Conservation (phyloP, 768 basidiomycete species). For the Chiua virens region DNA sequence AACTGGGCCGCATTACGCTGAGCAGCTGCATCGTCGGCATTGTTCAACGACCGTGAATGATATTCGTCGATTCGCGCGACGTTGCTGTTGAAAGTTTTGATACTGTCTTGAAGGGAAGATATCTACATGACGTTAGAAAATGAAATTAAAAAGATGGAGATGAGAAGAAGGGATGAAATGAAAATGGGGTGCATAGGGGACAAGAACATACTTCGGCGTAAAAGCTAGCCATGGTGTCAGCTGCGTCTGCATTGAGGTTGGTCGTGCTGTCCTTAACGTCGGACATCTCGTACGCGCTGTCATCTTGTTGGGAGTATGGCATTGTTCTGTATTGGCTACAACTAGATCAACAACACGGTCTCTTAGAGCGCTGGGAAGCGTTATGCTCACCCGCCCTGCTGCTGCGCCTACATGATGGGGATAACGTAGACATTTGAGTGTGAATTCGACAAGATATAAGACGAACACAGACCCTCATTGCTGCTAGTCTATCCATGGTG, state of each 20-base stretch:
- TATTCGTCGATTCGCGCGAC: constrained; percentile 66
- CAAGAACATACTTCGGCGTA: constrained; percentile 64
- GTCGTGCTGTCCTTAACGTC: constrained; percentile 61
- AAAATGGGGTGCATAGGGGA: neutral
- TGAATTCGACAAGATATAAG: neutral
- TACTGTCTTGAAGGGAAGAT: constrained; percentile 67
- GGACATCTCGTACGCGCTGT: constrained; percentile 64
- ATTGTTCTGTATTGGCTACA: constrained; percentile 44
- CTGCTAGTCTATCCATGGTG: constrained; percentile 82
- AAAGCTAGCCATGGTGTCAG: constrained; percentile 65
- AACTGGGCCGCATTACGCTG: constrained; percentile 62
- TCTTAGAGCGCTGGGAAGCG: neutral
- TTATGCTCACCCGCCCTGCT: constrained; percentile 53
- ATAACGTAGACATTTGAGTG: constrained; percentile 5
- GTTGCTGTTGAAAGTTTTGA: constrained; percentile 68
- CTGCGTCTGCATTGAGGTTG: constrained; percentile 41
- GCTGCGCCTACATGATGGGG: constrained; percentile 59
- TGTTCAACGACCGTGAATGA: constrained; percentile 74
- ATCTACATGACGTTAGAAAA: constrained; percentile 46
- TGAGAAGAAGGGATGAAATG: neutral
- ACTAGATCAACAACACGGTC: constrained; percentile 5
- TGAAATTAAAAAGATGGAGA: neutral
- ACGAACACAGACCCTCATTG: constrained; percentile 62
- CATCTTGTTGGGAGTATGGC: constrained; percentile 69
- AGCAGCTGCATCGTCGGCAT: constrained; percentile 66